Conservation (phyloP, 139 green algal species). For the Ostreobium quekettii region DNA sequence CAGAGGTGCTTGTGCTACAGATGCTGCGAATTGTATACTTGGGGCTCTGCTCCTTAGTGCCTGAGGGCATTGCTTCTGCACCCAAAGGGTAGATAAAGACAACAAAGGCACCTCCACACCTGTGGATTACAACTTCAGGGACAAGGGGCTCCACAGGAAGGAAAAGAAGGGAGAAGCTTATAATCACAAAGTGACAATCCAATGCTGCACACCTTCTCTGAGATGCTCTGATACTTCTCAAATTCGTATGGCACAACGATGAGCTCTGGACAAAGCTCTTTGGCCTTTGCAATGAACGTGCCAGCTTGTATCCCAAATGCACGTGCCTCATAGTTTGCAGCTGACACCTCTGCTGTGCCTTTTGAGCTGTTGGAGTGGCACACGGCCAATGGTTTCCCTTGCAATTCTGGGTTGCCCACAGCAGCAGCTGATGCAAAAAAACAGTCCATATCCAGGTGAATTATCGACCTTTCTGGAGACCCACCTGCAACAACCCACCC, state of each 20-base stretch:
- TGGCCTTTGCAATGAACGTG: conserved; percentile 84
- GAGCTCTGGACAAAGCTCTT: conserved; percentile 75
- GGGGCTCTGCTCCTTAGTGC: too few species aligned
- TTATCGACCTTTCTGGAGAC: conserved; percentile 40
- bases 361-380: conserved; percentile 66
- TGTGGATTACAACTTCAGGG: too few species aligned
- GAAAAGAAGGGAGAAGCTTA: not conserved
- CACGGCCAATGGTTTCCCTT: conserved; percentile 65
- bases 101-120: too few species aligned
- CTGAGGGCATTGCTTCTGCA: too few species aligned
- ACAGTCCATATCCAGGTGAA: conserved; percentile 97
- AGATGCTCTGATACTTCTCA: conserved; percentile 75
- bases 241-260: conserved; percentile 94
- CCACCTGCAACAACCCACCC: too few species aligned
- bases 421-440: conserved; percentile 88
- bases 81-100: too few species aligned
- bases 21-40: too few species aligned
- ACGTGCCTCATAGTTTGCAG: conserved; percentile 83
- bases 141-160: not conserved
- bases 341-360: conserved; percentile 80
- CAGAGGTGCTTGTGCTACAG: too few species aligned
- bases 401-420: conserved; percentile 43
- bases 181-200: not conserved
- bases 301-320: conserved; percentile 54
- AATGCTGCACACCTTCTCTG: conserved; percentile 39